phyloP scores from a whole-genome alignment of 192 early-diverging fungal species.

The Coemansia sp. region DNA sequence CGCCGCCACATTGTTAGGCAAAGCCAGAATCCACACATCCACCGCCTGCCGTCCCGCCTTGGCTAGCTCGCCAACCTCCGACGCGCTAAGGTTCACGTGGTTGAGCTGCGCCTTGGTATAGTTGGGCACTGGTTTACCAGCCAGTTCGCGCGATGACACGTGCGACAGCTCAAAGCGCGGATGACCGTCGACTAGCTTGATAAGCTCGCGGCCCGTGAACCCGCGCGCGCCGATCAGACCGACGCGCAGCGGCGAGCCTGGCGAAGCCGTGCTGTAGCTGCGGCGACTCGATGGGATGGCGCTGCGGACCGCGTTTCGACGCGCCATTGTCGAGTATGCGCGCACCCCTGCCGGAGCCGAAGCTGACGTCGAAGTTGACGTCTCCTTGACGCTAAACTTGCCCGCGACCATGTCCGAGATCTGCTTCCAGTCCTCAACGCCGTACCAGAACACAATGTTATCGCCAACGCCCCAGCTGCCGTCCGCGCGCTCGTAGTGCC shows the following conservation, averaged over 20 bases:
- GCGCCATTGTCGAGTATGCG: conserved; percentile 56
- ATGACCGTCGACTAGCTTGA: conserved; percentile 83
- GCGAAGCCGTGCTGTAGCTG: conserved; percentile 56
- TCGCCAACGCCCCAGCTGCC: conserved; percentile 65
- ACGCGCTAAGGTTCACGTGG: conserved; percentile 80
- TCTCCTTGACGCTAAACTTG: conserved; percentile 4
- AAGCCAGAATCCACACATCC: conserved; percentile 93
- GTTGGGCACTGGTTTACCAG: conserved; percentile 74
- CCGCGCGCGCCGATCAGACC: conserved; percentile 97
- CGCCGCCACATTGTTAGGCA: conserved; percentile 90
- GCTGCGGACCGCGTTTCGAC: not conserved
- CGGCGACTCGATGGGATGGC: conserved; percentile 49
- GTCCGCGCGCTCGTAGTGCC: conserved; percentile 95
- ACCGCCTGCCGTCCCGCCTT: conserved; percentile 59
- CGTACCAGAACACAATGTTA: conserved; percentile 92
- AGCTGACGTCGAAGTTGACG: not conserved
- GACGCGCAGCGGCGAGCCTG: conserved; percentile 49
- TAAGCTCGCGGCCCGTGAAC: conserved; percentile 93
- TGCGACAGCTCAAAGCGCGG: conserved; percentile 80
- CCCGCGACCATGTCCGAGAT: conserved; percentile 63
- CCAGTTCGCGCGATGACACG: conserved; percentile 92
- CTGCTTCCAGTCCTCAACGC: conserved; percentile 75
- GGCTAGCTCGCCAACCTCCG: conserved; percentile 59
- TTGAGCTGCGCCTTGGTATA: conserved; percentile 62
- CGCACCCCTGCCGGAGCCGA: conserved; percentile 47